These are phyloP conservation scores for Suillus bovinus DNA, from an alignment of 768 basidiomycete genomes.

Conservation along the genomic window DNA sequence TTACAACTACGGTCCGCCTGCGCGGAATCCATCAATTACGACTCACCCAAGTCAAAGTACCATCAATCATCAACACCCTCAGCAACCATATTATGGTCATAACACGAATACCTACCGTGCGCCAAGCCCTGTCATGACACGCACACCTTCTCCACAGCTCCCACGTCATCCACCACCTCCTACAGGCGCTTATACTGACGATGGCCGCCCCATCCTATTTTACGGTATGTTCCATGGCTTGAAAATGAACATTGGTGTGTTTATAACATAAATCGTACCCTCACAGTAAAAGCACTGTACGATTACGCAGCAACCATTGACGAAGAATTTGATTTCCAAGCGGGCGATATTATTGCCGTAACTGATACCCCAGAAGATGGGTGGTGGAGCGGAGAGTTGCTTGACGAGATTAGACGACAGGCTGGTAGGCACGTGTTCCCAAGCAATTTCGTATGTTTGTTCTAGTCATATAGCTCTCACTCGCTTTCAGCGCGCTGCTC, in stretches of 20 bases:
- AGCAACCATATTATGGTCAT: conserved; percentile 24
- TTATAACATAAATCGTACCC: conserved; percentile 15
- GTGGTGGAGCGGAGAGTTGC: conserved; percentile 93
- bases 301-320: conserved; percentile 83
- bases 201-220: conserved; percentile 81
- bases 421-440: conserved; percentile 80
- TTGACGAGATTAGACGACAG: conserved; percentile 74
- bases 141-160: conserved; percentile 54
- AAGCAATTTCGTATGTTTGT: conserved; percentile 84
- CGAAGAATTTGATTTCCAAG: conserved; percentile 96
- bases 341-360: conserved; percentile 94
- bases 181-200: conserved; percentile 81
- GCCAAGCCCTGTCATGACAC: conserved; percentile 41
- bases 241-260: conserved; percentile 7
- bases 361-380: conserved; percentile 93
- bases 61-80: conserved; percentile 32
- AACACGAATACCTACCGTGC: conserved; percentile 37
- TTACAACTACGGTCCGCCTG: conserved; percentile 14
- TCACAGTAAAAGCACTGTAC: conserved; percentile 83
- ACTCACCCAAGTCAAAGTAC: conserved; percentile 17
- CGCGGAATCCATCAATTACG: conserved; percentile 10
- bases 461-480: conserved; percentile 38
- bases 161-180: conserved; percentile 44
- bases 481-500: not conserved
- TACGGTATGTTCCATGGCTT: conserved; percentile 61